Conservation (phyloP, 2,329 filamentous ascomycete genomes). For the Talaromyces sp. region DNA sequence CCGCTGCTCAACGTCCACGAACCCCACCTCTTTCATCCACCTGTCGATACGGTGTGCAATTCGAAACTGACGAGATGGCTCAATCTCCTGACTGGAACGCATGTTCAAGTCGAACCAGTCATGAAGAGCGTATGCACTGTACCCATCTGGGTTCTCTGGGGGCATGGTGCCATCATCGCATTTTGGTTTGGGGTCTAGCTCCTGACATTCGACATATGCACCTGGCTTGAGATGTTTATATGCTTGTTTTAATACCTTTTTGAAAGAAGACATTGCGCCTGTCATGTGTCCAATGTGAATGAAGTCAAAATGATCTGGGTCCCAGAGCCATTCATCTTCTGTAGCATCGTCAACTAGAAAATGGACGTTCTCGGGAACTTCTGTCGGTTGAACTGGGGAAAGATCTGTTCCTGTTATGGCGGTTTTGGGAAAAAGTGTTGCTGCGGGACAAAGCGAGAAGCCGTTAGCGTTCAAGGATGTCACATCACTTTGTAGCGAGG, state of each 20-base stretch:
- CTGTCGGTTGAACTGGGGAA: conserved; percentile 66
- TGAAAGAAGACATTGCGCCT: conserved; percentile 62
- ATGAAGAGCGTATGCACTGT: conserved; percentile 43
- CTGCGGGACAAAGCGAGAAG: conserved; percentile 27
- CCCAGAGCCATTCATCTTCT: conserved; percentile 62
- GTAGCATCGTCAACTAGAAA: conserved; percentile 73
- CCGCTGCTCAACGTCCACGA: conserved; percentile 58
- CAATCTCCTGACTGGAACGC: conserved; percentile 47
- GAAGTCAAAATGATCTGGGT: conserved; percentile 56
- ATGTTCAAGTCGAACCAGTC: conserved; percentile 52
- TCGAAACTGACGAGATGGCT: conserved; percentile 51
- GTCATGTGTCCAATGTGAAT: conserved; percentile 63
- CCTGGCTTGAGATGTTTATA: conserved; percentile 60
- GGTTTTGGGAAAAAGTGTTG: conserved; percentile 56
- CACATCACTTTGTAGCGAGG: not conserved
- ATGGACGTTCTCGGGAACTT: conserved; percentile 71
- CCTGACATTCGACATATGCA: conserved; percentile 52
- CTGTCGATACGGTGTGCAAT: conserved; percentile 57
- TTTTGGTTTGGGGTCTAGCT: conserved; percentile 49
- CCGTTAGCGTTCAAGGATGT: conserved; percentile 12
- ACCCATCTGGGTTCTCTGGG: conserved; percentile 43
- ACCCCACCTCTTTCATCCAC: conserved; percentile 61
- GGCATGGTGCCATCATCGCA: conserved; percentile 60
- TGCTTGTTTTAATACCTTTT: conserved; percentile 55
- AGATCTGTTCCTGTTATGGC: conserved; percentile 67